phyloP scores from a whole-genome alignment of 2,329 filamentous ascomycete genomes.

The Sordariomycetes sp. region DNA sequence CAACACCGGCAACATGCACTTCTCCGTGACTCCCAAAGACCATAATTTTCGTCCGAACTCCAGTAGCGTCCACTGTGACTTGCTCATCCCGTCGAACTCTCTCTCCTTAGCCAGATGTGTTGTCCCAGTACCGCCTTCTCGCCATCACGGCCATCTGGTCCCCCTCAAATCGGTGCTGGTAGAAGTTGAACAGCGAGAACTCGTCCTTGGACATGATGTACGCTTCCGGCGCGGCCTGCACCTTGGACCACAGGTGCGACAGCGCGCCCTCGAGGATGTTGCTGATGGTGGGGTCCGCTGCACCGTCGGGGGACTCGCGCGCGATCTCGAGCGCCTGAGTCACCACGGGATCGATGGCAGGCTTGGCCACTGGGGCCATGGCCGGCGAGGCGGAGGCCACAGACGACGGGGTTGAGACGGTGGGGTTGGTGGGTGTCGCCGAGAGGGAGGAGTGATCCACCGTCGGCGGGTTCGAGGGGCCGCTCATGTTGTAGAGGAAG shows the following conservation, averaged over 20 bases:
- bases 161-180: slow-evolving; percentile 54
- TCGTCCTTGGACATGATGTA: slow-evolving; percentile 70
- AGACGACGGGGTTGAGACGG: neutral
- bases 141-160: slow-evolving; percentile 35
- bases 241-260: slow-evolving; percentile 53
- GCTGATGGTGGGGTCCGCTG: slow-evolving; percentile 50
- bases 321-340: slow-evolving; percentile 65
- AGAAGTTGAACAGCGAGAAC: slow-evolving; percentile 82
- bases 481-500: slow-evolving; percentile 2
- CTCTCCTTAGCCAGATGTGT: slow-evolving; percentile 20
- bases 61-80: neutral
- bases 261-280: slow-evolving; percentile 57
- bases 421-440: slow-evolving; percentile 7
- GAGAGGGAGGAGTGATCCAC: slow-evolving; percentile 6
- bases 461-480: slow-evolving; percentile 1
- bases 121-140: slow-evolving; percentile 42
- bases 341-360: slow-evolving; percentile 28
- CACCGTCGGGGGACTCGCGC: slow-evolving; percentile 59
- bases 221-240: slow-evolving; percentile 51
- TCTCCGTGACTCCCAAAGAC: neutral
- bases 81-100: slow-evolving; percentile 4
- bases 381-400: slow-evolving; percentile 1
- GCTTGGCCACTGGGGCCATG: neutral
- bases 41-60: neutral
- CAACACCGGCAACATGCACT: too few relatives aligned